Evolutionary conservation across 495 filamentous ascomycete genomes (phyloP).

Genomic region (Hypomontagnella monticulosa): DNA sequence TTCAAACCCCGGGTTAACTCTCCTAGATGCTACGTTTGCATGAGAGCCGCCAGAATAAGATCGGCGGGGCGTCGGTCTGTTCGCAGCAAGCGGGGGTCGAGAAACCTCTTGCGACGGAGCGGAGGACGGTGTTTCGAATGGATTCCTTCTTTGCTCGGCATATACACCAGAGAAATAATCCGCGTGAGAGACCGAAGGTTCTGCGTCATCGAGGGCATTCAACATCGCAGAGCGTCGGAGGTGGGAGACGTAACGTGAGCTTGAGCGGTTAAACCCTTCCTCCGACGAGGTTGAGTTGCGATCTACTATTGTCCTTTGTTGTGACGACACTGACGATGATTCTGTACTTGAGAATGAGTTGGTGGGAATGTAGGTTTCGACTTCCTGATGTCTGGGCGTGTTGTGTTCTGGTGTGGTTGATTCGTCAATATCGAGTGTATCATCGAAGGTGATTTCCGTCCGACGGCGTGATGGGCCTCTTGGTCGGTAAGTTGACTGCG

Average conservation of each 20-base stretch:
- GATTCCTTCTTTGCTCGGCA: slow-evolving; percentile 34
- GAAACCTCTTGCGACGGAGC: slow-evolving; percentile 17
- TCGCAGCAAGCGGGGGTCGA: slow-evolving; percentile 38
- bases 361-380: slow-evolving; percentile 45
- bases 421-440: slow-evolving; percentile 14
- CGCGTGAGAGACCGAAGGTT: background rate
- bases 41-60: slow-evolving; percentile 56
- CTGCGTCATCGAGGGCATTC: slow-evolving; percentile 19
- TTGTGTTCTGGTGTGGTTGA: slow-evolving; percentile 21
- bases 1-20: slow-evolving; percentile 70
- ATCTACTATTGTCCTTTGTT: slow-evolving; percentile 34
- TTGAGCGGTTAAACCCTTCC: slow-evolving; percentile 29
- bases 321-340: slow-evolving; percentile 40
- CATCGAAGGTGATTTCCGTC: slow-evolving; percentile 11
- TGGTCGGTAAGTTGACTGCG: slow-evolving; percentile 40
- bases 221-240: slow-evolving; percentile 26
- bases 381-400: slow-evolving; percentile 10
- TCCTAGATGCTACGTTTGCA: slow-evolving; percentile 57
- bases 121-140: slow-evolving; percentile 29
- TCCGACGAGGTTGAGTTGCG: slow-evolving; percentile 45
- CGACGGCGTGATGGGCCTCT: slow-evolving; percentile 28
- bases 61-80: slow-evolving; percentile 40
- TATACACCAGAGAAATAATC: slow-evolving; percentile 25
- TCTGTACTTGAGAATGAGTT: slow-evolving; percentile 40
- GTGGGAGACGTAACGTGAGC: slow-evolving; percentile 35